A percentile compares a stretch with the other conserved stretches of the same genome.
Conservation (phyloP, 225 moss, liverwort and hornwort species). For the Marchantia paleacea region DNA sequence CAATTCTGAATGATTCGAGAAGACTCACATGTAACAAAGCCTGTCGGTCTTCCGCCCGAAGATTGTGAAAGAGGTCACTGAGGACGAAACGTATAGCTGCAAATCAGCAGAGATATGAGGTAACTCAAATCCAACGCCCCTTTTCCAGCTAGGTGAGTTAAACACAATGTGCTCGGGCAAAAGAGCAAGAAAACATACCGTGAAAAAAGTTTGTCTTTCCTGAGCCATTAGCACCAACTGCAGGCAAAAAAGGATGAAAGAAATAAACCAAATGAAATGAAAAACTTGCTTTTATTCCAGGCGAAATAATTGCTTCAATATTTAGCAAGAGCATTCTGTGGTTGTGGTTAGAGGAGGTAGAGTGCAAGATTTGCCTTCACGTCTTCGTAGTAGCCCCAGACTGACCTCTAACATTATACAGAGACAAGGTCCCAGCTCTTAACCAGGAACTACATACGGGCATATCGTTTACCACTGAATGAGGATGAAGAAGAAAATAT, state of each 20-base stretch:
- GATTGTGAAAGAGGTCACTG: constrained; percentile 89
- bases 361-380: not conserved
- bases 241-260: constrained; percentile 9
- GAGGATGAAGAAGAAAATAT: too few relatives aligned
- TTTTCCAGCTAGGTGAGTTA: not conserved
- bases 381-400: not conserved
- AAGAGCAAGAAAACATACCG: constrained; percentile 40
- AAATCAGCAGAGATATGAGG: not conserved
- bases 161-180: not conserved
- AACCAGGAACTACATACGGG: not conserved
- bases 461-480: not conserved
- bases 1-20: not conserved
- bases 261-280: too few relatives aligned
- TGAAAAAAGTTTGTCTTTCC: constrained; percentile 97
- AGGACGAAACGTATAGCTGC: constrained; percentile 92
- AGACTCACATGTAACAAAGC: constrained; percentile 78
- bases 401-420: not conserved
- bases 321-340: too few relatives aligned
- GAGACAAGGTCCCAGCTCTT: too few relatives aligned
- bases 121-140: not conserved
- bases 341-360: too few relatives aligned
- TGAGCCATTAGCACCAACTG: constrained; percentile 96
- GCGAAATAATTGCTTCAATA: too few relatives aligned
- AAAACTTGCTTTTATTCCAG: too few relatives aligned
- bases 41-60: constrained; percentile 92